Base-by-base conservation (phyloP, 2,329 filamentous ascomycete genomes). In the Ramichloridium luteum region DNA sequence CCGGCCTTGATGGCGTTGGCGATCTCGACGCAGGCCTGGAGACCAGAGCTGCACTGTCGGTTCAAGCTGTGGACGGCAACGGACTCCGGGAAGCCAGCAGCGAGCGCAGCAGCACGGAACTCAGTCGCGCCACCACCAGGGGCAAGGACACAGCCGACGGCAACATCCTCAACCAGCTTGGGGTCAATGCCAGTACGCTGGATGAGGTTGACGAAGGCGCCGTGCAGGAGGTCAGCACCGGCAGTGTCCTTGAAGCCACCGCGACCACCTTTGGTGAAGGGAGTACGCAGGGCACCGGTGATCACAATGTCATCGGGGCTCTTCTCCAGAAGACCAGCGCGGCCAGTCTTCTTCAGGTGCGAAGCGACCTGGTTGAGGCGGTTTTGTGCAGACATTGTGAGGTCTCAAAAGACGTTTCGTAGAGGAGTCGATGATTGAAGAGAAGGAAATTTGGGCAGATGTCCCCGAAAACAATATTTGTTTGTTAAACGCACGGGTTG, bases 111-210 rank as follows among this genome's bases (percentile, higher is more conserved):
- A 38, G 85, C 90, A 44, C 90, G 80, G 76, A 93, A 94, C 65
- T 96, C 90, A 28, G 90, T 96, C 13, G 90, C 90, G 46, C 88
- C 90, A 47, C 85, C 90, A 40, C 90, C 90, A 18, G 88, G 88
- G 12, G 88, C 76, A 29, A 98, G 76, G 16, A 98, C 90, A 34
- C 78, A 80, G 45, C 90, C 90, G 36, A 96, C 86, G 31, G 80
- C 80, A 44, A 98, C 79, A 55, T 98, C 90, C 60, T 96, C 83
- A 29, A 98, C 84, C 20, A 90, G 69, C 22, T 65, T 65, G 13
- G 90, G 86, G 61, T 94, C 81, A 60, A 96, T 92, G 44, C 77
- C 76, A 45, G 86, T 94, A 49, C 84, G 81, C 35, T 80, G 68
- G 54, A 96, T 69, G 43, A 96, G 65, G 37, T 76, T 77, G 61